Base-by-base conservation (phyloP, 495 filamentous ascomycete genomes). In the Tuber indicum region DNA sequence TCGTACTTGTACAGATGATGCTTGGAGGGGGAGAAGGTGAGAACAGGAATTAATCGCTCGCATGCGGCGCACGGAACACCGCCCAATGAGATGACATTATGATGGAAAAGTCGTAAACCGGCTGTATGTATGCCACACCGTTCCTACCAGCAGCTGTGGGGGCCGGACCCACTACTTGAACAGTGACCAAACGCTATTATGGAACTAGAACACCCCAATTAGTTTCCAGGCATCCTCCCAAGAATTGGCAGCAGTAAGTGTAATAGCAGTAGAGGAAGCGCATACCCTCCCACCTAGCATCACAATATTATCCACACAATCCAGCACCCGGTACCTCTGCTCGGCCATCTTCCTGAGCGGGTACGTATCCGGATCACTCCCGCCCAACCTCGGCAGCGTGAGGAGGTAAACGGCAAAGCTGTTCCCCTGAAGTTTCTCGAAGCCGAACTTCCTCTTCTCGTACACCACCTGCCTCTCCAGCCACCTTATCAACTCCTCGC, bases 401-500 rank as follows among this genome's bases (percentile, higher is more conserved):
- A 80, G 69, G 17, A 77, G 46, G 52, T 80, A 80, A 23, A 80
- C 78, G 36, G 78, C 77, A 73, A 80, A 80, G 76, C 78, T 78
- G 58, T 80, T 80, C 49, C 78, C 78, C 52, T 80, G 78, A 41
- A 78, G 49, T 23, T 80, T 80, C 78, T 80, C 78, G 43, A 80
- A 80, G 17, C 76, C 75, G 43, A 75, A 77, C 23, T 66, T 71
- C 26, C 47, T 58, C 41, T 46, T 42, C 76, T 80, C 76, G 21
- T 75, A 69, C 62, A 7, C 45, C 17, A 32, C 44, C 32, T 75
- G 78, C 3, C 52, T 47, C 44, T 80, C 76, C 62, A 80, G 16
- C 78, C 78, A 80, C n/a, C 46, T 43, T 4, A 77, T 72, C 17
- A 80, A 71, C 26, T 73, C 47, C 46, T 79, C 78, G 2, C 78